Conservation (phyloP, 805 yeast genomes). For the Yarrowia hollandica region DNA sequence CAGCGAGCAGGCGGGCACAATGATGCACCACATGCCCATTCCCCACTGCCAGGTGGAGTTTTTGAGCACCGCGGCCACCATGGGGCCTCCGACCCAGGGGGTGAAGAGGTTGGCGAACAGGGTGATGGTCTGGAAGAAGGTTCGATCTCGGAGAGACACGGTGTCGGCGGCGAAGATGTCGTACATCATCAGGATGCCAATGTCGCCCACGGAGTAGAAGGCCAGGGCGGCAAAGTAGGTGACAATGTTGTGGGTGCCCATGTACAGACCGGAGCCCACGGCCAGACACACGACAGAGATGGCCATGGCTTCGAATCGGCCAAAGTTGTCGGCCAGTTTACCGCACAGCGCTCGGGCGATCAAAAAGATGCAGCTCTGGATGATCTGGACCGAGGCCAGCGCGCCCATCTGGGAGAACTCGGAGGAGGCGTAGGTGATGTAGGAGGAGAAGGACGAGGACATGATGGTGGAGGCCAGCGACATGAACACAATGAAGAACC, state of each 20-base stretch:
- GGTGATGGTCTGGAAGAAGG: constrained; percentile 42
- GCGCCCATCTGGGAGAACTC: constrained; percentile 1
- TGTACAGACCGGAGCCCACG: not conserved
- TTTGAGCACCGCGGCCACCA: constrained; percentile 39
- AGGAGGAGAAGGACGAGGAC: constrained; percentile 7
- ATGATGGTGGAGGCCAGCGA: constrained; percentile 11
- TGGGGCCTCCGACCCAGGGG: constrained; percentile 45
- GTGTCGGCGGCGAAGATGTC: constrained; percentile 44
- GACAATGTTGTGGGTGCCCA: constrained; percentile 36
- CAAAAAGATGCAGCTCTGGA: constrained; percentile 6
- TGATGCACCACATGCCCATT: constrained; percentile 51
- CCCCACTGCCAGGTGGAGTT: constrained; percentile 54
- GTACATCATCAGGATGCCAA: constrained; percentile 44
- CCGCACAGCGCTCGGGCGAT: constrained; percentile 7
- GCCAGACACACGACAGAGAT: constrained; percentile 21
- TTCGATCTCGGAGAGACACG: constrained; percentile 45
- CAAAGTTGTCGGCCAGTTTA: constrained; percentile 14
- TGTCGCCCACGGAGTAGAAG: constrained; percentile 44
- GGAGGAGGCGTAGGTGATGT: constrained; percentile 18
- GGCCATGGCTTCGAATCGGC: constrained; percentile 19
- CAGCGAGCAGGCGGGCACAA: constrained; percentile 45
- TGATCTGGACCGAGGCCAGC: constrained; percentile 15
- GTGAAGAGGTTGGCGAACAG: constrained; percentile 45
- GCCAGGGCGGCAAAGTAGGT: constrained; percentile 45
- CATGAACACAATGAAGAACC: constrained; percentile 15